Evolutionary conservation across 129 eudicot genomes (phyloP).

Genomic region (Chrysanthemum makinoi): DNA sequence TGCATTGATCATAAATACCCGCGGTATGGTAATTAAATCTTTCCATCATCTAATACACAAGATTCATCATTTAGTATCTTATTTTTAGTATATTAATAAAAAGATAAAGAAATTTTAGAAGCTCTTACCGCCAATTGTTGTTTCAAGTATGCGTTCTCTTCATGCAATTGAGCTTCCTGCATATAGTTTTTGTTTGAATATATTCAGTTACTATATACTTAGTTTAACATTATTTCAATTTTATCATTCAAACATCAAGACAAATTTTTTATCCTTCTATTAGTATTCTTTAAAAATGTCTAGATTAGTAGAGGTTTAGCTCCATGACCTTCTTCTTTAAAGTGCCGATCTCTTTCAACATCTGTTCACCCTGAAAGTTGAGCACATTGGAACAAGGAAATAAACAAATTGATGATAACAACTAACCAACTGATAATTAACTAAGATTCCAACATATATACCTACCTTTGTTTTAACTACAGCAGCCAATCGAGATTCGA

Average conservation of each 20-base stretch:
- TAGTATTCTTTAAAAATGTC: background rate
- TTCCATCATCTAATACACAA: conserved; percentile 25
- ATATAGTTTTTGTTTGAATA: conserved; percentile 6
- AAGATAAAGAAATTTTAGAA: background rate
- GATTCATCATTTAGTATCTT: background rate
- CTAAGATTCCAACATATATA: conserved; percentile 4
- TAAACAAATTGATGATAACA: background rate
- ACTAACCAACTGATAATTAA: background rate
- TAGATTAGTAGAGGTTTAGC: conserved; percentile 6
- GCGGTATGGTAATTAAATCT: background rate
- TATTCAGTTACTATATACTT: conserved; percentile 15
- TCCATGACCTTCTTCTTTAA: conserved; percentile 32
- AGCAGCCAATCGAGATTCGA: conserved; percentile 34
- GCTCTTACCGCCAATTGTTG: conserved; percentile 23
- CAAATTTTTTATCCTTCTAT: background rate
- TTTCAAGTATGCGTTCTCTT: conserved; percentile 29
- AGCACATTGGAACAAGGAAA: conserved; percentile 1
- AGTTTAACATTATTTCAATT: background rate
- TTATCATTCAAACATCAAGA: conserved; percentile 2
- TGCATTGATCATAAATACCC: conserved; percentile 7
- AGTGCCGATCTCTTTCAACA: conserved; percentile 20
- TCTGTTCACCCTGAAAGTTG: conserved; percentile 28
- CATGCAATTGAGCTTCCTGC: conserved; percentile 31
- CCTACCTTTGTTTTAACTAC: conserved; percentile 34
- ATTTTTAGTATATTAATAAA: background rate